Percentiles rank a stretch among this genome's conserved stretches.
phyloP scores from a whole-genome alignment of 2,329 filamentous ascomycete species.

The Magnaporthiopsis rhizophila region DNA sequence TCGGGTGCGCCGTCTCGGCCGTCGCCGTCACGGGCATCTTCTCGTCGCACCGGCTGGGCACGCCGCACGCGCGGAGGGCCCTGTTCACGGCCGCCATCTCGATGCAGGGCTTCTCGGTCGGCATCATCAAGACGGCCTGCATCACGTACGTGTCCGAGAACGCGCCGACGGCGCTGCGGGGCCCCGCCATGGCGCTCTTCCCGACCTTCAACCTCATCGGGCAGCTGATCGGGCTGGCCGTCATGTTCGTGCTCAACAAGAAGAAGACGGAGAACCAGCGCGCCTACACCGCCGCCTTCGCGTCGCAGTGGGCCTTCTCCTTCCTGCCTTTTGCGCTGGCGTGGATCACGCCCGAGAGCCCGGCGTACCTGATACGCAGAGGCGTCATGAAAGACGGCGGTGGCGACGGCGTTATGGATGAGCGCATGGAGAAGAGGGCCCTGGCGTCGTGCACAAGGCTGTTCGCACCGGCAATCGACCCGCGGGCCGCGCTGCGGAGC shows the following conservation, averaged over 20 bases:
- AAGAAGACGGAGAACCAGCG: no score
- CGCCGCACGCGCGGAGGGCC: background rate
- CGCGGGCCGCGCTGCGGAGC: conserved; percentile 26
- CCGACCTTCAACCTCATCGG: conserved; percentile 1
- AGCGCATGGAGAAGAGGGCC: no score
- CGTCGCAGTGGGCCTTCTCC: background rate
- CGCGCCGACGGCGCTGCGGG: conserved; percentile 2
- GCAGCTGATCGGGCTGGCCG: background rate
- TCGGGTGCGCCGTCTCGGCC: conserved; percentile 13
- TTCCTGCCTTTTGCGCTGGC: conserved; percentile 15
- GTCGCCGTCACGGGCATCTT: background rate
- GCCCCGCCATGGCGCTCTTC: background rate
- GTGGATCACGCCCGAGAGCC: conserved; percentile 32
- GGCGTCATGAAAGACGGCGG: conserved; percentile 20
- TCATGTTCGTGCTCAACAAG: conserved; percentile 6
- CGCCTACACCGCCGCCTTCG: conserved; percentile 1
- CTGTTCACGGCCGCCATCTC: background rate
- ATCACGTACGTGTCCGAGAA: conserved; percentile 2
- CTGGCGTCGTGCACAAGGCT: no score
- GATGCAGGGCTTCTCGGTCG: background rate
- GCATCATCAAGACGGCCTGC: conserved; percentile 1
- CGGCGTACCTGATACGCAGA: conserved; percentile 28
- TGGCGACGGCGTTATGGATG: conserved; percentile 19
- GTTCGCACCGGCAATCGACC: no score
- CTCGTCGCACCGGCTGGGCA: background rate